A percentile compares a stretch with the other conserved stretches of the same genome.
These are phyloP conservation scores for Suaeda aralocaspica DNA, from an alignment of 148 eudicot species.

Conservation along the genomic window DNA sequence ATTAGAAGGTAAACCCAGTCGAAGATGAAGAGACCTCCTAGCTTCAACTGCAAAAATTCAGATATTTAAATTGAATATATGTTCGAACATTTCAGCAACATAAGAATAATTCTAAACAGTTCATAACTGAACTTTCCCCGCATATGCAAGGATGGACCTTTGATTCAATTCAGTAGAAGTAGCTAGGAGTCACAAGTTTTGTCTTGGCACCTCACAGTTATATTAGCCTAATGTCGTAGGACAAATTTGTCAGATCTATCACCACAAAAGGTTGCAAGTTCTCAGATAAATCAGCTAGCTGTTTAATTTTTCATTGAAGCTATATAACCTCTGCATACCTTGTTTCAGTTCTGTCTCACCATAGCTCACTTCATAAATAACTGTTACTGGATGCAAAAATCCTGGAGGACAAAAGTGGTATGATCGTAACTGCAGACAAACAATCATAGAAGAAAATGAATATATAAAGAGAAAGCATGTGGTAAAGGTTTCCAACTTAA, in stretches of 20 bases:
- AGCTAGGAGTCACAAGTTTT: too few relatives aligned
- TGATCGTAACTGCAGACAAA: slow-evolving; percentile 61
- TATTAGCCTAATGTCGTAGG: background rate
- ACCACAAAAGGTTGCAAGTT: slow-evolving; percentile 7
- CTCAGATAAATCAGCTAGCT: slow-evolving; percentile 7
- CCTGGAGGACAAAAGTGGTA: slow-evolving; percentile 90
- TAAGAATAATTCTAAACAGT: background rate
- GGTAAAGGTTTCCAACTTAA: background rate
- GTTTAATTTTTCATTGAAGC: background rate
- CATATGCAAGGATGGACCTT: too few relatives aligned
- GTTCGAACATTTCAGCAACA: slow-evolving; percentile 3
- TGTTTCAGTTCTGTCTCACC: slow-evolving; percentile 92
- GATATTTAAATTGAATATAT: background rate
- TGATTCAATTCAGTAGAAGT: too few relatives aligned
- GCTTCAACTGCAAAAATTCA: slow-evolving; percentile 57
- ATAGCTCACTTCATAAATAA: slow-evolving; percentile 66
- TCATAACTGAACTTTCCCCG: too few relatives aligned
- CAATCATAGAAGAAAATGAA: slow-evolving; percentile 16
- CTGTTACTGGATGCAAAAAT: slow-evolving; percentile 70
- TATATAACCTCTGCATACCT: slow-evolving; percentile 43
- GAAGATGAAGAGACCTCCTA: slow-evolving; percentile 79
- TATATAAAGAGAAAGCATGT: background rate
- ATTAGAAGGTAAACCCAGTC: slow-evolving; percentile 85
- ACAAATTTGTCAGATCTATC: background rate
- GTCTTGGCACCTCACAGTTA: background rate